Evolutionary conservation across 163 green algal genomes (phyloP).

Genomic region (Picocystis sp.): DNA sequence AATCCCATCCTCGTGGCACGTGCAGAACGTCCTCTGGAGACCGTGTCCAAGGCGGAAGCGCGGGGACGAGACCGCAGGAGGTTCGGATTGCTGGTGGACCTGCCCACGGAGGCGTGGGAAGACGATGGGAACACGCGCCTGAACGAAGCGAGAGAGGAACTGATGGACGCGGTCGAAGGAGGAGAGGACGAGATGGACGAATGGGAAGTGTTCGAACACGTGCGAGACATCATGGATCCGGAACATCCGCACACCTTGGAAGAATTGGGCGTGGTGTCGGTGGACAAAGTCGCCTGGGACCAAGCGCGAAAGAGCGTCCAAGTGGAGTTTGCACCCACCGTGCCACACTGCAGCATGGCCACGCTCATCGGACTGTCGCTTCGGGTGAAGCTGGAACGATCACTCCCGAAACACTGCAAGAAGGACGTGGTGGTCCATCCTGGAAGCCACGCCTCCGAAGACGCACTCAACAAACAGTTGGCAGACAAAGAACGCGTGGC

Average conservation of each 20-base stretch:
- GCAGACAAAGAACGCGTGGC: slow-evolving; percentile 94
- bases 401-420: slow-evolving; percentile 78
- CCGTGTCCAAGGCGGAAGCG: too few relatives aligned
- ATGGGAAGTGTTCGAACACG: slow-evolving; percentile 78
- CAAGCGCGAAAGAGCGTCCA: slow-evolving; percentile 38
- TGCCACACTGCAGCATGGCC: slow-evolving; percentile 80
- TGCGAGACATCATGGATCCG: slow-evolving; percentile 88
- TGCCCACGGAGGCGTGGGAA: too few relatives aligned
- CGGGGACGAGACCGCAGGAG: too few relatives aligned
- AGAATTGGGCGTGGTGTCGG: slow-evolving; percentile 79
- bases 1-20: too few relatives aligned
- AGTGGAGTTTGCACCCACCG: slow-evolving; percentile 92
- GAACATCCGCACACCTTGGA: slow-evolving; percentile 96
- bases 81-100: too few relatives aligned
- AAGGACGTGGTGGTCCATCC: slow-evolving; percentile 28
- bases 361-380: slow-evolving; percentile 95
- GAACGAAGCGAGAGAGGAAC: not conserved
- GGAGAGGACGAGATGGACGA: slow-evolving; percentile 48
- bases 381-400: slow-evolving; percentile 70
- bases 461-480: slow-evolving; percentile 90
- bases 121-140: too few relatives aligned
- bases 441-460: slow-evolving; percentile 57
- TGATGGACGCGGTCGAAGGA: slow-evolving; percentile 1
- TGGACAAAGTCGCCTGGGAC: slow-evolving; percentile 67
- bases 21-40: too few relatives aligned